Conservation (phyloP, 164 flowering plant genomes). For the Vitis vinifera region ASM3070453v1 NC_081814.1:7504001-7504500, state of each 20-base stretch:
- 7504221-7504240: constrained; percentile 58
- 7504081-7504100: too few relatives aligned
- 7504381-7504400: too few relatives aligned
- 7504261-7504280: constrained; percentile 31
- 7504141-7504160: constrained; percentile 1
- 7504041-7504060: not conserved
- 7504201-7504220: constrained; percentile 65
- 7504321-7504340: constrained; percentile 65
- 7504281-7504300: constrained; percentile 57
- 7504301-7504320: constrained; percentile 46
- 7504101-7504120: constrained; percentile 1
- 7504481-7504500: too few relatives aligned
- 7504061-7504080: not conserved
- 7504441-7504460: too few relatives aligned
- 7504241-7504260: constrained; percentile 28
- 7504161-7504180: constrained; percentile 1
- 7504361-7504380: not conserved
- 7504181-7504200: constrained; percentile 25
- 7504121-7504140: not conserved
- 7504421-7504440: too few relatives aligned
- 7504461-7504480: too few relatives aligned
- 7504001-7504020: not conserved
- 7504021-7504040: not conserved
- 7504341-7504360: constrained; percentile 60
- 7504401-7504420: too few relatives aligned